phyloP scores from a whole-genome alignment of 495 filamentous ascomycete species.

The Aspergillus biplanus region DNA sequence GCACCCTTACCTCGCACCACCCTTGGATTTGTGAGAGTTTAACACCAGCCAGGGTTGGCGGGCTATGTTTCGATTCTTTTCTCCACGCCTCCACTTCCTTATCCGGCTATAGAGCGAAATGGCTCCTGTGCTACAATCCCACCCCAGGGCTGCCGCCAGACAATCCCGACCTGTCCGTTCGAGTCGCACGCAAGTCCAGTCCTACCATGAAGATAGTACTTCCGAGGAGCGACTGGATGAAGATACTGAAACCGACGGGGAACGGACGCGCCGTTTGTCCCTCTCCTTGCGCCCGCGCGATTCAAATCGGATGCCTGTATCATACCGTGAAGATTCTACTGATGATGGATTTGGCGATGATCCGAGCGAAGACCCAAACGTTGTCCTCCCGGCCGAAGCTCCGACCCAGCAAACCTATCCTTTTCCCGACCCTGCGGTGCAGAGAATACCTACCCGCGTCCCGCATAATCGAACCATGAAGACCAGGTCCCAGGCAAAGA shows the following conservation, averaged over 20 bases:
- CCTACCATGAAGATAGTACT: slow-evolving; percentile 47
- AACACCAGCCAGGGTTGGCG: not conserved
- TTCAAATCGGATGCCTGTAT: slow-evolving; percentile 32
- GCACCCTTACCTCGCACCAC: not conserved
- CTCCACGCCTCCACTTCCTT: not conserved
- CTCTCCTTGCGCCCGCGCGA: slow-evolving; percentile 43
- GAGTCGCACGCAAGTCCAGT: slow-evolving; percentile 41
- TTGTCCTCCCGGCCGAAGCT: slow-evolving; percentile 12
- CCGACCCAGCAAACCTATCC: slow-evolving; percentile 14
- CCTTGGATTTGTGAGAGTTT: not conserved
- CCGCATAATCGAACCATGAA: slow-evolving; percentile 22
- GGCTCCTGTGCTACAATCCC: slow-evolving; percentile 30
- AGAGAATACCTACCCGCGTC: slow-evolving; percentile 27
- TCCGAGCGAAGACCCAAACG: slow-evolving; percentile 14
- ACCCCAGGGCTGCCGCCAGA: slow-evolving; percentile 27
- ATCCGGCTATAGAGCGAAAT: slow-evolving; percentile 27
- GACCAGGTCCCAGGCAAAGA: slow-evolving; percentile 27
- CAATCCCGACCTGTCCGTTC: slow-evolving; percentile 42
- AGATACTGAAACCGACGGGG: slow-evolving; percentile 20
- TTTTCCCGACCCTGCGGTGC: slow-evolving; percentile 15
- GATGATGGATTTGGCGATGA: slow-evolving; percentile 35
- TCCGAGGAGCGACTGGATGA: slow-evolving; percentile 32
- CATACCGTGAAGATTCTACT: slow-evolving; percentile 52
- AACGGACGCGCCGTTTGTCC: slow-evolving; percentile 22
- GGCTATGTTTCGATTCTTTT: slow-evolving; percentile 15